Conservation (phyloP, 768 basidiomycete species). For the Mycena vulgaris region DNA sequence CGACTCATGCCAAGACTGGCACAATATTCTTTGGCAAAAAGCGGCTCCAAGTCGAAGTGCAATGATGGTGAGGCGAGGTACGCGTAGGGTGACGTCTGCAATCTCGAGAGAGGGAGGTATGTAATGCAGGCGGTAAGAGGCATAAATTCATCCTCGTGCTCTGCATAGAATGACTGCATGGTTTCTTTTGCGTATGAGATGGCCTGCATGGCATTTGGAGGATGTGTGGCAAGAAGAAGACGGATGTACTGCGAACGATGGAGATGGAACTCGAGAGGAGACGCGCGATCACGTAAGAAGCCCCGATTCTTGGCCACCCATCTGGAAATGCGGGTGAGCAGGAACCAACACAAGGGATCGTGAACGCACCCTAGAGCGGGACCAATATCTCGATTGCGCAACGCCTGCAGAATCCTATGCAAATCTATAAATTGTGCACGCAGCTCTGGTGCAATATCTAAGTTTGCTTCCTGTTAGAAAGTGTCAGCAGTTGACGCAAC, state of each 20-base stretch:
- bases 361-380: conserved; percentile 85
- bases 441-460: conserved; percentile 67
- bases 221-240: conserved; percentile 75
- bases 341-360: neutral
- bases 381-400: conserved; percentile 75
- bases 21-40: conserved; percentile 94
- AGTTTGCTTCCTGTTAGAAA: conserved; percentile 72
- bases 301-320: conserved; percentile 81
- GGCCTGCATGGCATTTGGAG: conserved; percentile 71
- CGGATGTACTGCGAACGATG: conserved; percentile 93
- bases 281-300: conserved; percentile 79
- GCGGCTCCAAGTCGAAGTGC: conserved; percentile 83
- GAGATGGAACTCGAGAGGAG: conserved; percentile 90
- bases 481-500: conserved; percentile 18
- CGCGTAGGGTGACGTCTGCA: conserved; percentile 81
- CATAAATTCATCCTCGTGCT: conserved; percentile 75
- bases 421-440: conserved; percentile 76
- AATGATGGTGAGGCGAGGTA: conserved; percentile 81
- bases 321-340: conserved; percentile 56
- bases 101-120: conserved; percentile 78
- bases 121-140: conserved; percentile 79
- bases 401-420: conserved; percentile 78
- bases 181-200: conserved; percentile 82
- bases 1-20: conserved; percentile 89
- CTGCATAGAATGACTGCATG: conserved; percentile 73